These are phyloP conservation scores for Fulvia fulva DNA, from an alignment of 2,329 filamentous ascomycete genomes.

Conservation along the genomic window DNA sequence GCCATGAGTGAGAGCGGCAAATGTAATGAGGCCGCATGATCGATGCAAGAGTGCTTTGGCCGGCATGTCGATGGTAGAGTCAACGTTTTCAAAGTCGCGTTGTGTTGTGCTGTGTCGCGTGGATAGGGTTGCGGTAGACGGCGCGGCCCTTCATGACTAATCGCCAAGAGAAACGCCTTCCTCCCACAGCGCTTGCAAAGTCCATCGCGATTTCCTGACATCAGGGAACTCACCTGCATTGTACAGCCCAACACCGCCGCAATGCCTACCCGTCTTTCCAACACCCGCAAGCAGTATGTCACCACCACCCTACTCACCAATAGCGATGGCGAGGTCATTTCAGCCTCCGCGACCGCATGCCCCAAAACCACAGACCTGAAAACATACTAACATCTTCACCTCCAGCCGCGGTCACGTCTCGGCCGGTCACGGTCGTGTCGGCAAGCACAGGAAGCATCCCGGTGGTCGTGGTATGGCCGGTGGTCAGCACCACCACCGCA, in stretches of 20 bases:
- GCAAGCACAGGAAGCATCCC: slow-evolving; percentile 93
- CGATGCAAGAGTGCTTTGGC: background rate
- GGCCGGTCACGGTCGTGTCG: slow-evolving; percentile 95
- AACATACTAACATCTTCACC: slow-evolving; percentile 15
- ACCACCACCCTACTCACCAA: slow-evolving; percentile 10
- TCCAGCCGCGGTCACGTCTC: slow-evolving; percentile 92
- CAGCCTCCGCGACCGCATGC: background rate
- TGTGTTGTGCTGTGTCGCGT: background rate
- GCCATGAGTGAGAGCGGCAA: background rate
- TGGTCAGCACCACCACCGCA: slow-evolving; percentile 98
- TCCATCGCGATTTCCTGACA: background rate
- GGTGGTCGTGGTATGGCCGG: slow-evolving; percentile 83
- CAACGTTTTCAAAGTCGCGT: background rate
- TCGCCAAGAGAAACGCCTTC: background rate
- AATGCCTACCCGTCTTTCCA: slow-evolving; percentile 71
- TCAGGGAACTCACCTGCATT: slow-evolving; percentile 16
- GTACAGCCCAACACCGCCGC: slow-evolving; percentile 17
- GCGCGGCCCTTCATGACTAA: background rate
- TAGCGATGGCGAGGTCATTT: background rate
- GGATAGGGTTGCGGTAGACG: background rate
- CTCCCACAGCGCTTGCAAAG: background rate
- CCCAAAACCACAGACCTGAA: background rate
- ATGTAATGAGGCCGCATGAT: background rate
- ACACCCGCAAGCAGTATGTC: slow-evolving; percentile 75
- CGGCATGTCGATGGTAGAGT: background rate